Base-by-base conservation (phyloP, 1,284 basidiomycete species). In the Trichosporon coremiiforme region DNA sequence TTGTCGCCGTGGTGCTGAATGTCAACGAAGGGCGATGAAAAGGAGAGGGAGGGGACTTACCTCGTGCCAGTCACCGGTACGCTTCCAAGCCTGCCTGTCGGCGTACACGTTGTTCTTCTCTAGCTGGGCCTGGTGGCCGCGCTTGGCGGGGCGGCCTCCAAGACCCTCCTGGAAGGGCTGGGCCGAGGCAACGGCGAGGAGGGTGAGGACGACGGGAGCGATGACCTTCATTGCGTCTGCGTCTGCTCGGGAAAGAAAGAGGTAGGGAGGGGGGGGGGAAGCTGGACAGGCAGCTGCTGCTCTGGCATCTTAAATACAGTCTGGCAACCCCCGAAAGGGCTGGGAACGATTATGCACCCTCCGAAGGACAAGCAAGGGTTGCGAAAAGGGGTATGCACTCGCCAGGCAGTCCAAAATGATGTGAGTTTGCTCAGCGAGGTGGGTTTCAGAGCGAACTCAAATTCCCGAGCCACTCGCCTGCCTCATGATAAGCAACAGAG, bases 401-500 rank as follows among this genome's bases (percentile, higher is more conserved):
- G 47, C 47, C 47, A 22, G 20, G 20, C 47, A 33, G 29, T 29
- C 15, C 2, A 17, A 60, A 33, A 17, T 33, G 57, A 35, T 60
- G 57, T 60, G 57, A 60, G 29, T 33, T 57, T 60, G 57, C 57
- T n/a, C 17, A 33, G 31, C 29, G 15, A 33, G 17, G 29, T 60
- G 31, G 31, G 57, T 60, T 60, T 60, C 57, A 60, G 57, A 60
- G 57, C 31, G 57, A 60, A 60, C 57, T 60, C 31, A 15, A 60
- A 60, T 33, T 60, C 31, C 31, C 6, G 57, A 35, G 57, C 31
- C 31, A 60, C 57, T 33, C 47, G 47, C n/a, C 47, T 53, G 47
- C 47, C 47, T 53, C 47, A 53, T 53, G 57, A 60, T 60, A 60
- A 60, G 57, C 57, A 60, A 60, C 57, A 33, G 15, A 60, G 57